Evolutionary conservation across 1,284 basidiomycete genomes (phyloP).

Genomic region (Earliella scabrosa): DNA sequence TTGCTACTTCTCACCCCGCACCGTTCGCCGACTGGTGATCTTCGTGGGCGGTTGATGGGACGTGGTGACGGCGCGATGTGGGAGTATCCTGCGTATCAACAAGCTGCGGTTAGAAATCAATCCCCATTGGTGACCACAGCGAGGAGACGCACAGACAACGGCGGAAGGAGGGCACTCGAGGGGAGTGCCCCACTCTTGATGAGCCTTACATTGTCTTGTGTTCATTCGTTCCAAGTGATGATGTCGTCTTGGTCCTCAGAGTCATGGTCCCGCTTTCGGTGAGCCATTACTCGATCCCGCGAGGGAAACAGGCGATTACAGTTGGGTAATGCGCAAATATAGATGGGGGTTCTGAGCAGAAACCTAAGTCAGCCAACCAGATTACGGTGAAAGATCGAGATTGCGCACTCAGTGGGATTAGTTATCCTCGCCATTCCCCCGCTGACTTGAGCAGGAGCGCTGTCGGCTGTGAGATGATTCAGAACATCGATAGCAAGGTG

Average conservation of each 20-base stretch:
- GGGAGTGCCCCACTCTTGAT: too few relatives aligned
- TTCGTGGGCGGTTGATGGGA: too few relatives aligned
- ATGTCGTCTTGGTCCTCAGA: constrained; percentile 59
- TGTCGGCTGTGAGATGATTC: constrained; percentile 38
- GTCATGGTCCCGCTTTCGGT: constrained; percentile 75
- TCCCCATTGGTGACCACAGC: too few relatives aligned
- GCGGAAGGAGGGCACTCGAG: too few relatives aligned
- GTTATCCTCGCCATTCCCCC: constrained; percentile 54
- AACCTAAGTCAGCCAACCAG: constrained; percentile 1
- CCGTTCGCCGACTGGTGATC: too few relatives aligned
- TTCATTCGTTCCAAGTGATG: constrained; percentile 75
- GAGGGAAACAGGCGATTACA: constrained; percentile 77
- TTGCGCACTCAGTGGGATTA: constrained; percentile 51
- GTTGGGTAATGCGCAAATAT: constrained; percentile 63
- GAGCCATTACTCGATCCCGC: constrained; percentile 67
- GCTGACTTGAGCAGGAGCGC: constrained; percentile 52
- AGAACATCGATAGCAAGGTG: background rate
- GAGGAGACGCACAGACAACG: too few relatives aligned
- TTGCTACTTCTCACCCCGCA: too few relatives aligned
- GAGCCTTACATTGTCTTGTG: background rate
- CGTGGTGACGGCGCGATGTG: too few relatives aligned
- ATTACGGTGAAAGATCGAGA: background rate
- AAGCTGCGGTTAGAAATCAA: background rate
- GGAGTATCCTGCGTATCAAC: background rate
- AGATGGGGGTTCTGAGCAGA: constrained; percentile 64